phyloP scores from a whole-genome alignment of 2,329 filamentous ascomycete genomes.

The Graphiopsis chlorocephala region DNA sequence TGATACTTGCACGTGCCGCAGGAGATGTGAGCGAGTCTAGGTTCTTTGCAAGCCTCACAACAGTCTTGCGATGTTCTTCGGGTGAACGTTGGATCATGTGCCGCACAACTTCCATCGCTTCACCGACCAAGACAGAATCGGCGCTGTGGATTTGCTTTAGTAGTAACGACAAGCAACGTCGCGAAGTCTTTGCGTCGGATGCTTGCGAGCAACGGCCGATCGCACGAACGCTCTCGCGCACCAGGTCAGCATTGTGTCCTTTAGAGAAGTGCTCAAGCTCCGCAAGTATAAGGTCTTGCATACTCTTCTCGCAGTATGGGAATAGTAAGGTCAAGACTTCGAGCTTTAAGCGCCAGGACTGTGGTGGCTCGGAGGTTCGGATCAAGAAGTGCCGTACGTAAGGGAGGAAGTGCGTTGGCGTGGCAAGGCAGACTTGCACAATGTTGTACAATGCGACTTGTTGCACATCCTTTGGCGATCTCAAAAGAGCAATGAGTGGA shows the following conservation, averaged over 20 bases:
- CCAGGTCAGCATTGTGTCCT: constrained; percentile 69
- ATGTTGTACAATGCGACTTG: constrained; percentile 91
- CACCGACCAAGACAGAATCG: constrained; percentile 83
- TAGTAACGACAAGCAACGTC: constrained; percentile 77
- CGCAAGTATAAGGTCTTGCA: constrained; percentile 83
- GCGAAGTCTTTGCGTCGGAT: constrained; percentile 63
- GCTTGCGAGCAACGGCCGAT: constrained; percentile 89
- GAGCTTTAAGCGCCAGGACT: constrained; percentile 87
- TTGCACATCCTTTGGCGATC: constrained; percentile 82
- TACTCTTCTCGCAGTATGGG: constrained; percentile 69
- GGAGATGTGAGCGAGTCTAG: constrained; percentile 85
- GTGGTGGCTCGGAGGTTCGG: constrained; percentile 70
- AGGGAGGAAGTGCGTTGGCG: constrained; percentile 77
- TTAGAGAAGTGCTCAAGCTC: constrained; percentile 92
- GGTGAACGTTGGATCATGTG: constrained; percentile 94
- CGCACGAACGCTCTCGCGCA: constrained; percentile 84
- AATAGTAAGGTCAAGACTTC: constrained; percentile 90
- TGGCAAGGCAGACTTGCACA: constrained; percentile 79
- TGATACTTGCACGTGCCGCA: constrained; percentile 86
- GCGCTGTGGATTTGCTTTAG: constrained; percentile 84
- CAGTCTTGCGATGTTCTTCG: constrained; percentile 74
- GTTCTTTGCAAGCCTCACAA: constrained; percentile 84
- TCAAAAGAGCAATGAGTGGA: constrained; percentile 79
- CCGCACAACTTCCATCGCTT: constrained; percentile 89
- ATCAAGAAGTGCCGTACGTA: constrained; percentile 90